Base-by-base conservation (phyloP, 179 eudicot genomes). In the Gypsophila paniculata region DNA sequence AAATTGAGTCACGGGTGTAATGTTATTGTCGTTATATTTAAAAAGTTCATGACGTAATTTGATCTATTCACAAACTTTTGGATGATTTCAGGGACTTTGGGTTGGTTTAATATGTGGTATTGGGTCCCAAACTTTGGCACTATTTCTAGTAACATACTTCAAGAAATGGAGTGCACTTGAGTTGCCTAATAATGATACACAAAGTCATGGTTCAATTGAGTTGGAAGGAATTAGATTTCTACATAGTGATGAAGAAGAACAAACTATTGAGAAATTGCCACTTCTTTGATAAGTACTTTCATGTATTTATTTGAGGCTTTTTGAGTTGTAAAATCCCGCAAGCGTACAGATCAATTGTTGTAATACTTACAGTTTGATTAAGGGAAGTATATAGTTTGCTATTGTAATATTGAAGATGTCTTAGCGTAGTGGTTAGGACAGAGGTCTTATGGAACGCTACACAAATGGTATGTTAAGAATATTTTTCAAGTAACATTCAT, bases 1-100 rank as follows among this genome's bases (percentile, higher is more conserved):
- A 36, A 7, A 2, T 36, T 36, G 42, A 69, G 84, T 73, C 32
- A 81, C 89, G 88, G 81, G 54, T 44, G 12, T 44, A 44, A 44
- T 86, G 82, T 71, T 58, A n/a, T 82, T 38, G 65, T 90, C 74
- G 96, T 93, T 80, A 85, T 85, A 88, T 53, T 17, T 19, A 14
- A n/a, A n/a, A n/a, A n/a, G n/a, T n/a, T n/a, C n/a, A n/a, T n/a
- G n/a, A n/a, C n/a, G n/a, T n/a, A n/a, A n/a, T n/a, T n/a, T n/a
- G n/a, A n/a, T n/a, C n/a, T n/a, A n/a, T n/a, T n/a, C n/a, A n/a
- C n/a, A n/a, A n/a, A n/a, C n/a, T n/a, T n/a, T n/a, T n/a, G n/a
- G 17, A 15, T 26, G 9, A 65, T 69, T 69, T 69, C 61, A 69
- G 72, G 72, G 72, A 17, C 61, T 69, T 52, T 69, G 72, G 72